Base-by-base conservation (phyloP, 768 basidiomycete species). In the Collybiopsis confluens region DNA sequence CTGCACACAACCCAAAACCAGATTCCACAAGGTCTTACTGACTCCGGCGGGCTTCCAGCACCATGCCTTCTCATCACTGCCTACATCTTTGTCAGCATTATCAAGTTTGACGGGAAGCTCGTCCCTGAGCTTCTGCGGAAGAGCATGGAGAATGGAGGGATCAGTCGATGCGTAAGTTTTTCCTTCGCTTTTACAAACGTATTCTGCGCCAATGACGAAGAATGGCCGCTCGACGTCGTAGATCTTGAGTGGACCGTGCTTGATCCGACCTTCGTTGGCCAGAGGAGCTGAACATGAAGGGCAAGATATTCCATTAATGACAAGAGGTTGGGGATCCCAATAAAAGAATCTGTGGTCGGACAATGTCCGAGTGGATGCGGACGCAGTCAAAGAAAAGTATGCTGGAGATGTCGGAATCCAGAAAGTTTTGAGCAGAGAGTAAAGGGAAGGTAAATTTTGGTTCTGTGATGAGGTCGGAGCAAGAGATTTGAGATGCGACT, bases 191-290 rank as follows among this genome's bases (percentile, higher is more conserved):
- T 75, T 76, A 63, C 90, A 92, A 4, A 75, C 73, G 56, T 92
- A 92, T 64, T 88, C 85, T 63, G 88, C 89, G n/a, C 86, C 90
- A 33, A 92, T 88, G 65, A 92, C 78, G 63, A 86, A 91, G 69
- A 91, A 92, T 2, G 88, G 86, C 56, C 81, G 82, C 58, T 85
- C 82, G 45, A 92, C 79, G 60, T 92, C 89, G 64, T 90, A 88
- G 4, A 90, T 78, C 61, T 88, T 90, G 62, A 90, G 70, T 0
- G 90, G 90, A 0, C 89, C 88, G 0, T 79, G 78, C 56, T 75
- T 79, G 66, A 91, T 90, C 38, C 85, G 80, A 2, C 90, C 90
- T 30, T 78, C 77, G 67, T 91, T 88, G 30, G 64, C 58, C 36
- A 92, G 76, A 1, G 83, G 76, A 4, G 75, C 62, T 6, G 79